These are phyloP conservation scores for Passiflora organensis DNA, from an alignment of 345 rosid genomes.

Conservation along the genomic window DNA sequence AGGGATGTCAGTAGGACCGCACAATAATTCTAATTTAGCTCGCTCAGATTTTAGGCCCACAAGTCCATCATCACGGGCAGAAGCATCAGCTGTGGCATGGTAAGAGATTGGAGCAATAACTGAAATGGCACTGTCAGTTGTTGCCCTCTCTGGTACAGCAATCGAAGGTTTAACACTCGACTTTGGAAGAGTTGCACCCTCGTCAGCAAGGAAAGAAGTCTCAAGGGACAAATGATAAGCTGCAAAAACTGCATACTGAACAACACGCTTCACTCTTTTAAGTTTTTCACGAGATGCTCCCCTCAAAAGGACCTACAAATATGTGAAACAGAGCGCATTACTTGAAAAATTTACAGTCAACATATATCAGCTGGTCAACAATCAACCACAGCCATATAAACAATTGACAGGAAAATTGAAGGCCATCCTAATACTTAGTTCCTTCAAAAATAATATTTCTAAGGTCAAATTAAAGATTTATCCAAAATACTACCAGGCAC, in stretches of 20 bases:
- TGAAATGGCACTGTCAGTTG: slow-evolving; percentile 36
- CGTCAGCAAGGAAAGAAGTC: slow-evolving; percentile 98
- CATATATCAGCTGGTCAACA: too few species aligned
- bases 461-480: too few species aligned
- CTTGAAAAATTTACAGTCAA: too few species aligned
- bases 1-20: slow-evolving; percentile 29
- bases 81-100: slow-evolving; percentile 25
- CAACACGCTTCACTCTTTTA: slow-evolving; percentile 82
- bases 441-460: too few species aligned
- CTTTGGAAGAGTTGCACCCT: slow-evolving; percentile 94
- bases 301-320: slow-evolving; percentile 63
- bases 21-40: slow-evolving; percentile 31
- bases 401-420: too few species aligned
- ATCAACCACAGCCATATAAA: too few species aligned
- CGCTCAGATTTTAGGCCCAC: slow-evolving; percentile 24
- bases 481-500: too few species aligned
- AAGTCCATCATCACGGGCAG: slow-evolving; percentile 31
- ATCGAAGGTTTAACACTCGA: slow-evolving; percentile 34
- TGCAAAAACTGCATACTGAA: slow-evolving; percentile 92
- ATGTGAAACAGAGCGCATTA: background rate
- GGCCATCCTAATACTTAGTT: too few species aligned
- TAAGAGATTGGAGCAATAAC: slow-evolving; percentile 23
- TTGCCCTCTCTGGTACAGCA: slow-evolving; percentile 38
- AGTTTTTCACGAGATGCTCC: slow-evolving; percentile 74
- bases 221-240: slow-evolving; percentile 91